Evolutionary conservation across 2,329 filamentous ascomycete species (phyloP).

Genomic region (Fusarium foetens): DNA sequence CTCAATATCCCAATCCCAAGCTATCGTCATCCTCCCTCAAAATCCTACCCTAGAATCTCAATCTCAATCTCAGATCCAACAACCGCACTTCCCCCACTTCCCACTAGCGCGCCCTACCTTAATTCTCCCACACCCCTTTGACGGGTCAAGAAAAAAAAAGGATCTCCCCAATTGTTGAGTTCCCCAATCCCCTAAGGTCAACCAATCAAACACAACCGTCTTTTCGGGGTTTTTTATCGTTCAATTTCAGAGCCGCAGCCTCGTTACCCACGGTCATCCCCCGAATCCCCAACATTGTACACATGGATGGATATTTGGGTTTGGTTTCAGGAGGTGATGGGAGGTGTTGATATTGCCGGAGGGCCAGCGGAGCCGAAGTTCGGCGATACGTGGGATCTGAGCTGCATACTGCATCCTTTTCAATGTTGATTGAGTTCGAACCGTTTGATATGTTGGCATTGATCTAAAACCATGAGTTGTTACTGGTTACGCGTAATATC

Average conservation of each 20-base stretch:
- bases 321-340: background rate
- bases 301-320: background rate
- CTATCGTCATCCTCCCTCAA: background rate
- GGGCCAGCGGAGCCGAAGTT: slow-evolving; percentile 20
- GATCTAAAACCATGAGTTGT: background rate
- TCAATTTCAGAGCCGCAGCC: slow-evolving; percentile 39
- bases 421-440: background rate
- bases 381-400: slow-evolving; percentile 6
- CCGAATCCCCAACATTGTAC: slow-evolving; percentile 44
- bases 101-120: slow-evolving; percentile 39
- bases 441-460: background rate
- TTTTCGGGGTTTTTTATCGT: slow-evolving; percentile 2
- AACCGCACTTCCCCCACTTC: slow-evolving; percentile 16
- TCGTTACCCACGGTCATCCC: slow-evolving; percentile 36
- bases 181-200: slow-evolving; percentile 32
- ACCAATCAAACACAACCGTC: slow-evolving; percentile 27
- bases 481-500: background rate
- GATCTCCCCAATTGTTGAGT: slow-evolving; percentile 48
- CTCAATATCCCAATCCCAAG: background rate
- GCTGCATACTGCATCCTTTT: background rate
- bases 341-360: background rate
- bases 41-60: slow-evolving; percentile 8
- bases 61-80: slow-evolving; percentile 15
- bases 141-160: slow-evolving; percentile 13
- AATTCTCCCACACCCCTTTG: slow-evolving; percentile 25